Conservation (phyloP, 306 rosid genomes). For the Fragaria iinumae region DNA sequence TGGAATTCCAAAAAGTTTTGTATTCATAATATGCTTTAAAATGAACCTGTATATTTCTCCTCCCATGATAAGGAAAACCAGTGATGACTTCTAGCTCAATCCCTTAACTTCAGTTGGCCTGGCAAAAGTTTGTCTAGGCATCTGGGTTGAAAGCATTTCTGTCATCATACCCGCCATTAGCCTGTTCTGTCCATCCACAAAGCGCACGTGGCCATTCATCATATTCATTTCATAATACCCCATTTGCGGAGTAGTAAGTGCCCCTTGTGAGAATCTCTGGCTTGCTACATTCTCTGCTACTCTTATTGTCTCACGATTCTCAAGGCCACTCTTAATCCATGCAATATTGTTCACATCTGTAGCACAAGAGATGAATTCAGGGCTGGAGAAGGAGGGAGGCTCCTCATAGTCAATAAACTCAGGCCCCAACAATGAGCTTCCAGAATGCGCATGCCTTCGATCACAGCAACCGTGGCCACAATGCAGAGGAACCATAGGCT, state of each 20-base stretch:
- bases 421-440: slow-evolving; percentile 59
- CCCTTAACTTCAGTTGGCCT: slow-evolving; percentile 60
- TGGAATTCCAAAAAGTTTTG: background rate
- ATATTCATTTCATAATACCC: slow-evolving; percentile 27
- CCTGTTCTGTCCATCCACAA: slow-evolving; percentile 46
- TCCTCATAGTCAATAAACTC: slow-evolving; percentile 67
- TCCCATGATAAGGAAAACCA: slow-evolving; percentile 9
- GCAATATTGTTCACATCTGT: slow-evolving; percentile 69
- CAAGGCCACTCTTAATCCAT: slow-evolving; percentile 76
- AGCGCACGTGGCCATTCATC: slow-evolving; percentile 27
- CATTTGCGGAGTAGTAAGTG: slow-evolving; percentile 25
- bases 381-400: slow-evolving; percentile 50
- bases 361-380: slow-evolving; percentile 54
- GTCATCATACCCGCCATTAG: slow-evolving; percentile 46
- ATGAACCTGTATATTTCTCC: slow-evolving; percentile 9
- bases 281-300: slow-evolving; percentile 31
- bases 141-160: slow-evolving; percentile 43
- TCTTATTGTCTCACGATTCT: slow-evolving; percentile 27
- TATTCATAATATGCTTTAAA: background rate
- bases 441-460: slow-evolving; percentile 21
- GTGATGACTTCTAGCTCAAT: slow-evolving; percentile 34
- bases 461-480: slow-evolving; percentile 69
- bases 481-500: slow-evolving; percentile 47
- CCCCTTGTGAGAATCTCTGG: slow-evolving; percentile 28
- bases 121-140: slow-evolving; percentile 45